Conservation (phyloP, 257 asterid genomes). For the Mitragyna speciosa region DNA sequence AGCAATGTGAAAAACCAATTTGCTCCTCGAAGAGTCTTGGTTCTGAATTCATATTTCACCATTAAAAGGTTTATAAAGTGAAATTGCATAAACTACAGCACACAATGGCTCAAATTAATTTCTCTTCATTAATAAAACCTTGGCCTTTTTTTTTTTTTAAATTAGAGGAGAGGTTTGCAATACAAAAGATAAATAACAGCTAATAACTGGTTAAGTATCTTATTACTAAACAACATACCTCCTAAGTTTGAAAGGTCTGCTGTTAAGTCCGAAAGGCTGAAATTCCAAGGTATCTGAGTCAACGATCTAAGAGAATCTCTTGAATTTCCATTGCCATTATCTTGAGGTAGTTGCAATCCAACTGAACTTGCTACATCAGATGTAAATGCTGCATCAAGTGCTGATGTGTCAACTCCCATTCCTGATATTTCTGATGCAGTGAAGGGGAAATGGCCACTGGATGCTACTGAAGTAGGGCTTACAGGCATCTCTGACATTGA, state of each 20-base stretch:
- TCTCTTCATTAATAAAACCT: neutral
- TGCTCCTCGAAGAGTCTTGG: neutral
- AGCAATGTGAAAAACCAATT: neutral
- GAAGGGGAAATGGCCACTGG: conserved; percentile 91
- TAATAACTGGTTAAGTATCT: neutral
- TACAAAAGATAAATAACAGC: neutral
- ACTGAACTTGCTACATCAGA: conserved; percentile 76
- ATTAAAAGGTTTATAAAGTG: neutral
- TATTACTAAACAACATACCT: conserved; percentile 36
- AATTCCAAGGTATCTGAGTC: conserved; percentile 90
- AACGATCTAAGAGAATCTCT: conserved; percentile 78
- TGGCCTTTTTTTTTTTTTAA: neutral
- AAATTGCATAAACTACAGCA: neutral
- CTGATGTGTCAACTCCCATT: conserved; percentile 79
- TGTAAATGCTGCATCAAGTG: conserved; percentile 77
- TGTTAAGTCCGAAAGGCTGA: conserved; percentile 83
- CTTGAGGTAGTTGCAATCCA: conserved; percentile 75
- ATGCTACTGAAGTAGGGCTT: conserved; percentile 88
- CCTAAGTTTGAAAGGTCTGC: conserved; percentile 86
- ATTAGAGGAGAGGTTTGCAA: neutral
- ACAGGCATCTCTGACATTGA: conserved; percentile 79
- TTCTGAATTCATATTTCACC: neutral
- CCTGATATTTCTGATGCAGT: conserved; percentile 81
- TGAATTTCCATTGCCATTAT: conserved; percentile 78
- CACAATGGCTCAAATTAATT: neutral